Evolutionary conservation across 306 rosid species (phyloP).

Genomic region (Cucumis sativus): DNA sequence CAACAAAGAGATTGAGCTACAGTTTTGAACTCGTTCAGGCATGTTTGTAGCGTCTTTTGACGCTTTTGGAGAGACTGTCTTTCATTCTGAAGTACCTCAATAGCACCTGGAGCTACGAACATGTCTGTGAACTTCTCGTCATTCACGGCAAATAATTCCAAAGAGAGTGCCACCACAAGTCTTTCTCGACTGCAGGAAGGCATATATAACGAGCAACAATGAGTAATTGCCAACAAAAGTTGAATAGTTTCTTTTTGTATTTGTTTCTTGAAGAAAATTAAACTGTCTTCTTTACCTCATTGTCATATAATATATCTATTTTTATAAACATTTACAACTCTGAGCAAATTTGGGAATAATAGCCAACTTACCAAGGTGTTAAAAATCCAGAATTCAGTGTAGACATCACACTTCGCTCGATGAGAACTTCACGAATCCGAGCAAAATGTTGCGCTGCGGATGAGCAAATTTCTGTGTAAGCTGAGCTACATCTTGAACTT

Average conservation of each 20-base stretch:
- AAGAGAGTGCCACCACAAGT: conserved; percentile 68
- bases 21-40: conserved; percentile 75
- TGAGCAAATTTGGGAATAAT: not conserved
- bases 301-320: not conserved
- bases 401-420: conserved; percentile 76
- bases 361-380: conserved; percentile 64
- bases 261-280: not conserved
- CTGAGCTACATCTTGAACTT: conserved; percentile 41
- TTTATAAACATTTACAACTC: not conserved
- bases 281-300: not conserved
- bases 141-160: conserved; percentile 82
- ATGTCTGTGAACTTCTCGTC: conserved; percentile 91
- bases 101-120: conserved; percentile 92
- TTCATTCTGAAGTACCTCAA: conserved; percentile 53
- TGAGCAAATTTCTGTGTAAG: conserved; percentile 66
- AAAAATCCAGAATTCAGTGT: conserved; percentile 87
- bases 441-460: conserved; percentile 80
- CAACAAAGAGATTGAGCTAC: conserved; percentile 63
- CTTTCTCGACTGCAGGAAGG: conserved; percentile 55
- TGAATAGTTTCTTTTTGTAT: not conserved
- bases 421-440: conserved; percentile 81
- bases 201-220: not conserved
- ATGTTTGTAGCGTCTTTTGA: conserved; percentile 70
- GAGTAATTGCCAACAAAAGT: not conserved
- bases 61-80: conserved; percentile 65